Conservation (phyloP, 371 early-diverging fungal species). For the Basidiobolus meristosporus region DNA sequence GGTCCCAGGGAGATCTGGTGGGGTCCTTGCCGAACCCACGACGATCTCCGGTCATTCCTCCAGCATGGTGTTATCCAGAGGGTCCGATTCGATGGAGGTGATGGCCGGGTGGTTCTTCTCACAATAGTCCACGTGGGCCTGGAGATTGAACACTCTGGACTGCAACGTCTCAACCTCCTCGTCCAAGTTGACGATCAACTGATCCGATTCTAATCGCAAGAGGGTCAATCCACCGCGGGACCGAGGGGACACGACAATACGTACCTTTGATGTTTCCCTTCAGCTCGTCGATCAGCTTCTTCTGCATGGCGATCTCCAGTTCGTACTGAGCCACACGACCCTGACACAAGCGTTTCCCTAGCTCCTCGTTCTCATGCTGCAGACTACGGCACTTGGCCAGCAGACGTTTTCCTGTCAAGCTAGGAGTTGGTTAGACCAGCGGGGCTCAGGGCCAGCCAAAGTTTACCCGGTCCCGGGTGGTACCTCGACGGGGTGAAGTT, state of each 20-base stretch:
- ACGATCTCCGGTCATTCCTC: too few relatives aligned
- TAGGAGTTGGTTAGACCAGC: neutral
- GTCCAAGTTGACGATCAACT: slow-evolving; percentile 4
- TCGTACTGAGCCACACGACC: slow-evolving; percentile 14
- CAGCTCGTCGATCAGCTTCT: slow-evolving; percentile 8
- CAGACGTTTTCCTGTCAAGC: slow-evolving; percentile 13
- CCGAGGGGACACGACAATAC: too few relatives aligned
- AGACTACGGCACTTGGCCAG: slow-evolving; percentile 10
- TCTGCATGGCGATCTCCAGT: slow-evolving; percentile 10
- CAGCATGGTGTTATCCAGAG: too few relatives aligned
- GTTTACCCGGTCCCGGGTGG: neutral
- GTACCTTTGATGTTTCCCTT: slow-evolving; percentile 5
- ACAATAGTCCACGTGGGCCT: slow-evolving; percentile 1
- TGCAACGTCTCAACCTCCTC: slow-evolving; percentile 9
- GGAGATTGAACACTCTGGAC: slow-evolving; percentile 4
- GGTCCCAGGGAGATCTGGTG: too few relatives aligned
- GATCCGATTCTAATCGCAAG: slow-evolving; percentile 7
- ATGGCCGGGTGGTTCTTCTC: too few relatives aligned
- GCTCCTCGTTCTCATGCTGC: slow-evolving; percentile 15
- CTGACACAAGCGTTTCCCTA: slow-evolving; percentile 12
- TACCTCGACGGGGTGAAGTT: slow-evolving; percentile 13
- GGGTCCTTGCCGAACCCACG: too few relatives aligned
- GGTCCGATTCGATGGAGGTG: too few relatives aligned
- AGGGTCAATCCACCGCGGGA: too few relatives aligned
- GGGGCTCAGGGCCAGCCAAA: neutral